Conservation (phyloP, 352 stramenopile genomes). For the Phytophthora kernoviae region DNA sequence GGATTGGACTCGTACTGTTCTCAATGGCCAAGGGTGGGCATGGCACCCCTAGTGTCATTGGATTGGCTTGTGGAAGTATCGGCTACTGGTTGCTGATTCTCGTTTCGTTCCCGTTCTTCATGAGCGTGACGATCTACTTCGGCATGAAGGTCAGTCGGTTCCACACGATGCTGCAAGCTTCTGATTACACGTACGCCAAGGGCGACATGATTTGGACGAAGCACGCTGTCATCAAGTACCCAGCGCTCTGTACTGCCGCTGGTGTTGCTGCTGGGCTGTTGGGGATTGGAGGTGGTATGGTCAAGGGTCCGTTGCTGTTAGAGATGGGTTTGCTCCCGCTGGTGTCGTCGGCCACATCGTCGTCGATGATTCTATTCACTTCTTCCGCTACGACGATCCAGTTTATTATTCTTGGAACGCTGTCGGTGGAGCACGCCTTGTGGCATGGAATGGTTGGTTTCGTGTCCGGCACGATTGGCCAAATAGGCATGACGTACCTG, state of each 20-base stretch:
- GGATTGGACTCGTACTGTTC: constrained; percentile 77
- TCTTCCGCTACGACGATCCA: constrained; percentile 95
- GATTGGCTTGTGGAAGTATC: constrained; percentile 63
- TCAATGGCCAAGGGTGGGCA: constrained; percentile 83
- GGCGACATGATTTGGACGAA: constrained; percentile 96
- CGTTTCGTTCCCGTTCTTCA: constrained; percentile 77
- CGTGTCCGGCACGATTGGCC: constrained; percentile 88
- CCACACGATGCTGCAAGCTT: constrained; percentile 63
- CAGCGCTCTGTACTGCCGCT: constrained; percentile 69
- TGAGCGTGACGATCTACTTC: constrained; percentile 75
- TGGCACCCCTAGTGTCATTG: constrained; percentile 74
- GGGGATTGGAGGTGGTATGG: constrained; percentile 92
- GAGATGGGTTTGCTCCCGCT: constrained; percentile 90
- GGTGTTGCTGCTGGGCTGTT: constrained; percentile 76
- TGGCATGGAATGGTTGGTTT: constrained; percentile 94
- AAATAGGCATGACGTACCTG: constrained; percentile 91
- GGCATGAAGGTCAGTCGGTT: constrained; percentile 68
- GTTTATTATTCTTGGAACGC: constrained; percentile 94
- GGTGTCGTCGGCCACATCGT: constrained; percentile 89
- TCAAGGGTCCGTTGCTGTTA: constrained; percentile 89
- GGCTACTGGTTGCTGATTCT: constrained; percentile 71
- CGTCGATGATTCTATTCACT: constrained; percentile 94
- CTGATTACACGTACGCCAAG: constrained; percentile 93
- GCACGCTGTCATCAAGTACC: constrained; percentile 87
- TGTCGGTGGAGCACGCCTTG: constrained; percentile 91